A percentile compares a stretch with the other conserved stretches of the same genome.
These are phyloP conservation scores for Neurospora sp. DNA, from an alignment of 495 filamentous ascomycete genomes.

Conservation along the genomic window DNA sequence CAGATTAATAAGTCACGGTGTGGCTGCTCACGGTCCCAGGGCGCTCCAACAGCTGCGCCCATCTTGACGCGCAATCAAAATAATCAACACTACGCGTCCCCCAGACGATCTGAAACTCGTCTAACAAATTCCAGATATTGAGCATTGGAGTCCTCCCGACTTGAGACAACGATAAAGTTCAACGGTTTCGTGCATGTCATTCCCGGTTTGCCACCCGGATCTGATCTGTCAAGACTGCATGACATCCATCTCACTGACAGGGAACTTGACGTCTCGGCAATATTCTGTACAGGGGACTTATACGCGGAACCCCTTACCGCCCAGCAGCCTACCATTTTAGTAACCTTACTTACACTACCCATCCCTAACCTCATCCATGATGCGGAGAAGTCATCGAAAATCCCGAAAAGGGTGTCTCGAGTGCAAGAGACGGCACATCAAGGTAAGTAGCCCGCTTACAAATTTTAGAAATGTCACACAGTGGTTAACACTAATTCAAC, in stretches of 20 bases:
- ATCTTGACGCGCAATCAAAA: not conserved
- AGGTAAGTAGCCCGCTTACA: slow-evolving; percentile 24
- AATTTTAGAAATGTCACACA: not conserved
- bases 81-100: not conserved
- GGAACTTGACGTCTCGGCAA: not conserved
- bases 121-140: not conserved
- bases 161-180: not conserved
- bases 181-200: not conserved
- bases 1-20: not conserved
- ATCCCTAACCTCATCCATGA: slow-evolving; percentile 6
- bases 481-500: not conserved
- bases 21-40: not conserved
- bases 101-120: not conserved
- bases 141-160: not conserved
- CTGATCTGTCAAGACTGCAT: not conserved
- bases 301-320: not conserved
- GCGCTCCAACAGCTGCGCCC: not conserved
- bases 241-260: not conserved
- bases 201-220: not conserved
- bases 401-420: slow-evolving; percentile 48
- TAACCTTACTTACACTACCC: not conserved
- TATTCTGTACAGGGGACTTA: not conserved
- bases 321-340: not conserved
- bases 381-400: slow-evolving; percentile 42
- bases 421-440: slow-evolving; percentile 49